Base-by-base conservation (phyloP, 2,329 filamentous ascomycete species). In the Aspergillus aculeatus region DNA sequence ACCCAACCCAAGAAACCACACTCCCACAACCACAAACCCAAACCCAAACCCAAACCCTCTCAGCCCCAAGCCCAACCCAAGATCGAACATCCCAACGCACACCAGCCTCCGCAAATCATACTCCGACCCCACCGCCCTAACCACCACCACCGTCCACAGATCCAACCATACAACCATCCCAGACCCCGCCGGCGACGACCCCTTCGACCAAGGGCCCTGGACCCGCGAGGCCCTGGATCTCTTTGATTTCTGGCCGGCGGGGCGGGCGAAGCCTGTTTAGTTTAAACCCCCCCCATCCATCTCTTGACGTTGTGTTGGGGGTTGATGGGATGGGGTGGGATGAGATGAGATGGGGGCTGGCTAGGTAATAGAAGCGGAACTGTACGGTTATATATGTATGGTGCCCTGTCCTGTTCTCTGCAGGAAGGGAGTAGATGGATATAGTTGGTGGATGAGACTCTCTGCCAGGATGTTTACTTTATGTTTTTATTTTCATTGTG, bases 241-340 rank as follows among this genome's bases (percentile, higher is more conserved):
- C 21, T 78, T 78, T 63, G 76, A 78, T 49, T 78, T 75, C 62
- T 78, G 77, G 77, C 77, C 77, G 16, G 70, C 71, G 6, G 75
- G 70, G n/a, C 68, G 73, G 52, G 64, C 67, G 19, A 78, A 76
- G 54, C 75, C 76, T 35, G 52, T 3, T 35, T 69, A 58, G 24
- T 31, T 14, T 2, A 19, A 2, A 2, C 2, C 21, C 21, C 14
- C 5, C 35, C 9, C 16, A 12, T 16, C 12, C 2, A 9, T 7
- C 9, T 16, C 12, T 5, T 16, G 1, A 16, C 5, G 2, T 12
- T 12, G 32, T 35, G 32, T 35, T 12, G 4, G 32, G 4, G 32
- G 3, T 4, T 12, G 32, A 29, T 29, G 7, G 7, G 26, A 26
- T 7, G 4, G 23, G 26, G 6, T 29, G 26, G 21, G 24, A 7